Evolutionary conservation across 495 filamentous ascomycete species (phyloP).

Genomic region (Aspergillus wentii): DNA sequence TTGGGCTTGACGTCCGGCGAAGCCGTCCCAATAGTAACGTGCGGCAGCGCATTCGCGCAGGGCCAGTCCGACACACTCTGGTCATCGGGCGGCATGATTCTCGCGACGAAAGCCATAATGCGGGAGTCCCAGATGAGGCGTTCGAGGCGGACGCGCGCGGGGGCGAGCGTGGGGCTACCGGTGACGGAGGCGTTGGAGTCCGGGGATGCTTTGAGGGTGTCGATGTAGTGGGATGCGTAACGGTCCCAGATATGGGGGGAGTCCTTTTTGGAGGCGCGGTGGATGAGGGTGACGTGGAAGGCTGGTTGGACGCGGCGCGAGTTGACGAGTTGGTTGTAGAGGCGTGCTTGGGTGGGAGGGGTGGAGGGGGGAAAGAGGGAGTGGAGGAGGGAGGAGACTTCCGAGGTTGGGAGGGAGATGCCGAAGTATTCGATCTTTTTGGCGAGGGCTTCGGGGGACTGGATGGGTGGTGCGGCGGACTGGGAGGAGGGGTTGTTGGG

Average conservation of each 20-base stretch:
- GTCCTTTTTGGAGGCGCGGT: conserved; percentile 57
- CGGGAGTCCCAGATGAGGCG: conserved; percentile 73
- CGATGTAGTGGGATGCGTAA: conserved; percentile 49
- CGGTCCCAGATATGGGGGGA: conserved; percentile 65
- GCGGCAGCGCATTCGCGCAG: conserved; percentile 73
- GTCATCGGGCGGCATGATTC: conserved; percentile 45
- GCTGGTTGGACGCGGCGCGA: conserved; percentile 67
- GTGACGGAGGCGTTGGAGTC: conserved; percentile 32
- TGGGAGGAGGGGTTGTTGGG: conserved; percentile 19
- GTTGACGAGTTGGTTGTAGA: conserved; percentile 73
- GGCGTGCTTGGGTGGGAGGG: conserved; percentile 43
- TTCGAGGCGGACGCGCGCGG: conserved; percentile 55
- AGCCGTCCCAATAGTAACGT: conserved; percentile 85
- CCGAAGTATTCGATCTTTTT: conserved; percentile 80
- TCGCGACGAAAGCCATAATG: conserved; percentile 83
- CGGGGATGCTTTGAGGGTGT: conserved; percentile 29
- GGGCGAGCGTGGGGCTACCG: conserved; percentile 35
- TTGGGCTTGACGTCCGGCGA: conserved; percentile 72
- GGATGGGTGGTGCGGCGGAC: conserved; percentile 9
- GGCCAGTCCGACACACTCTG: conserved; percentile 47
- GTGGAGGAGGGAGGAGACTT: conserved; percentile 58
- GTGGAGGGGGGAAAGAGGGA: conserved; percentile 52
- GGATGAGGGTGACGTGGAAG: conserved; percentile 96
- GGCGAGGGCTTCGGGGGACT: conserved; percentile 19
- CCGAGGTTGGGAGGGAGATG: conserved; percentile 54